Percentiles rank a stretch among this genome's conserved stretches.
phyloP scores from a whole-genome alignment of 2,329 filamentous ascomycete genomes.

The Ascochyta viciae-villosae region DNA sequence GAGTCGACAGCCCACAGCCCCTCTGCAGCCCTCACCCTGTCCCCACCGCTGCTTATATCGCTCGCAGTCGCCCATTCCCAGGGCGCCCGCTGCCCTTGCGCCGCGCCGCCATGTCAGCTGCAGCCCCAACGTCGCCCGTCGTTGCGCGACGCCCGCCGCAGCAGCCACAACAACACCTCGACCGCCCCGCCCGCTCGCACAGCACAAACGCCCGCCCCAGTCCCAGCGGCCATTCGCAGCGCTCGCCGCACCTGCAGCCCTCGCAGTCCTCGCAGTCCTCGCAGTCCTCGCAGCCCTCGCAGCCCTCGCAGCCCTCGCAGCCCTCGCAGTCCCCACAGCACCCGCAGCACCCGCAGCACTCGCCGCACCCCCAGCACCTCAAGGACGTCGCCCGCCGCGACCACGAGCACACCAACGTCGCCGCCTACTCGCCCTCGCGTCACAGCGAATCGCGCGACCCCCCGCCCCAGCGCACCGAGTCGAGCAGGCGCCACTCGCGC shows the following conservation, averaged over 20 bases:
- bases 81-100: constrained; percentile 35
- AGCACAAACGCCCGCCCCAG: constrained; percentile 44
- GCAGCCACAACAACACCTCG: constrained; percentile 28
- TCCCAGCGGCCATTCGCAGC: constrained; percentile 9
- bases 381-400: constrained; percentile 69
- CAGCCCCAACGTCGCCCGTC: constrained; percentile 53
- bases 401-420: constrained; percentile 74
- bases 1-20: not conserved
- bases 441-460: constrained; percentile 70
- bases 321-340: not conserved
- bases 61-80: constrained; percentile 22
- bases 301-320: not conserved
- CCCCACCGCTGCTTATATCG: constrained; percentile 10
- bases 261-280: not conserved
- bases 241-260: not conserved
- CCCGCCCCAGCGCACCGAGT: constrained; percentile 61
- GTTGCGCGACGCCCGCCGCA: constrained; percentile 43
- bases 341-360: too few species aligned
- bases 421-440: constrained; percentile 61
- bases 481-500: constrained; percentile 56
- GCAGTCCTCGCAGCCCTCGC: not conserved
- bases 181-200: constrained; percentile 47
- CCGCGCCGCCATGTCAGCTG: constrained; percentile 43
- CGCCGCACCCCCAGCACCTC: constrained; percentile 46
- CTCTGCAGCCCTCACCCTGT: constrained; percentile 8